A percentile compares a stretch with the other conserved stretches of the same genome.
Evolutionary conservation across 2,329 filamentous ascomycete genomes (phyloP).

Genomic region (Clonostachys sp.): DNA sequence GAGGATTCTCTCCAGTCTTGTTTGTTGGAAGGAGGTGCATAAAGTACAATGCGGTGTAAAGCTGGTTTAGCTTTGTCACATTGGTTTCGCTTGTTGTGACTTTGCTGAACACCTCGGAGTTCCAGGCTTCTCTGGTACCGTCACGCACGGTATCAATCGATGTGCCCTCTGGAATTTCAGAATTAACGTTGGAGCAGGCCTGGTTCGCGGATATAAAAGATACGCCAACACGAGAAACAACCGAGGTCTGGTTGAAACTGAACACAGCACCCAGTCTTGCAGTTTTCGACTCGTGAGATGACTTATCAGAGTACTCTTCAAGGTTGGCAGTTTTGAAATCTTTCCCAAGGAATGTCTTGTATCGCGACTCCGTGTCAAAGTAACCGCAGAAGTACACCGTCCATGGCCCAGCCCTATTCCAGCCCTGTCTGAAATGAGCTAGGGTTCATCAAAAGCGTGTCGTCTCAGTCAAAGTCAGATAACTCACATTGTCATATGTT

Average conservation of each 20-base stretch:
- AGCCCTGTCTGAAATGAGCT: slow-evolving; percentile 32
- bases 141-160: slow-evolving; percentile 36
- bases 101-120: slow-evolving; percentile 56
- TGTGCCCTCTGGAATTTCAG: slow-evolving; percentile 46
- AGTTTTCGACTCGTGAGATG: slow-evolving; percentile 21
- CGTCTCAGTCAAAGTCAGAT: background rate
- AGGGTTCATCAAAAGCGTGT: background rate
- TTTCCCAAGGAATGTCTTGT: slow-evolving; percentile 36
- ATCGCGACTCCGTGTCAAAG: slow-evolving; percentile 43
- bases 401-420: slow-evolving; percentile 61
- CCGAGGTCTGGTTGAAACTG: slow-evolving; percentile 37
- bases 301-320: slow-evolving; percentile 20
- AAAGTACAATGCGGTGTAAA: slow-evolving; percentile 67
- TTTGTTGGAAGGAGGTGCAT: slow-evolving; percentile 67
- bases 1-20: slow-evolving; percentile 65
- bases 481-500: slow-evolving; percentile 54
- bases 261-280: slow-evolving; percentile 47
- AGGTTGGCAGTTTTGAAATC: slow-evolving; percentile 21
- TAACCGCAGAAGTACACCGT: slow-evolving; percentile 59
- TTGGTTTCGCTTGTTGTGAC: slow-evolving; percentile 49
- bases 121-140: slow-evolving; percentile 51
- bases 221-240: slow-evolving; percentile 59
- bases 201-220: slow-evolving; percentile 61
- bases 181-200: slow-evolving; percentile 54
- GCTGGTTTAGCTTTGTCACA: slow-evolving; percentile 44